phyloP scores from a whole-genome alignment of 371 early-diverging fungal genomes.

The Dinochytrium kinnereticum region DNA sequence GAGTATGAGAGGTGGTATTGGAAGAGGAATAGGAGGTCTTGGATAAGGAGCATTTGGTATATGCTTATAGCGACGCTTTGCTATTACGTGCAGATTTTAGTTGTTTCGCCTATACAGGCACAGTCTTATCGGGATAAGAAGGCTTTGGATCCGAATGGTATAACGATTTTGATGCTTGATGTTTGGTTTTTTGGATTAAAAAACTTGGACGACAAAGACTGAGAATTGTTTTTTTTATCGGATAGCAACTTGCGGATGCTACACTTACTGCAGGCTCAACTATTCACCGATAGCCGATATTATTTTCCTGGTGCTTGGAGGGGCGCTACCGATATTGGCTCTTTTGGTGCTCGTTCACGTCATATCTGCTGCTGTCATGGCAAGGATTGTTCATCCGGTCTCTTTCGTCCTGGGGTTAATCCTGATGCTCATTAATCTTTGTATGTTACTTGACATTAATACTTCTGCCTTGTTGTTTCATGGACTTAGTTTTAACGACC shows the following conservation, averaged over 20 bases:
- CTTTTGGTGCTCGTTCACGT: neutral
- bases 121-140: conserved; percentile 1
- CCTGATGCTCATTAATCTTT: neutral
- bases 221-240: neutral
- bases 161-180: neutral
- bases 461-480: neutral
- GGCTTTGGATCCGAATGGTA: neutral
- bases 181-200: neutral
- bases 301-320: conserved; percentile 1
- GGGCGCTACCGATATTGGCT: neutral
- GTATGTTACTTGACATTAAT: neutral
- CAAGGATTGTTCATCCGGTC: neutral
- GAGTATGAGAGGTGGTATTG: conserved; percentile 33
- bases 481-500: neutral
- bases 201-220: too few species aligned
- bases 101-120: neutral
- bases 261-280: neutral
- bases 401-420: neutral
- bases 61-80: neutral
- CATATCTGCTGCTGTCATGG: neutral
- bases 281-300: conserved; percentile 18
- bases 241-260: conserved; percentile 2
- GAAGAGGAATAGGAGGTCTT: conserved; percentile 23
- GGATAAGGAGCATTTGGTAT: neutral
- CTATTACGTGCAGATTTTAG: conserved; percentile 19